A percentile compares a stretch with the other conserved stretches of the same genome.
Evolutionary conservation across 371 early-diverging fungal species (phyloP).

Genomic region (Rhizopus microsporus): DNA sequence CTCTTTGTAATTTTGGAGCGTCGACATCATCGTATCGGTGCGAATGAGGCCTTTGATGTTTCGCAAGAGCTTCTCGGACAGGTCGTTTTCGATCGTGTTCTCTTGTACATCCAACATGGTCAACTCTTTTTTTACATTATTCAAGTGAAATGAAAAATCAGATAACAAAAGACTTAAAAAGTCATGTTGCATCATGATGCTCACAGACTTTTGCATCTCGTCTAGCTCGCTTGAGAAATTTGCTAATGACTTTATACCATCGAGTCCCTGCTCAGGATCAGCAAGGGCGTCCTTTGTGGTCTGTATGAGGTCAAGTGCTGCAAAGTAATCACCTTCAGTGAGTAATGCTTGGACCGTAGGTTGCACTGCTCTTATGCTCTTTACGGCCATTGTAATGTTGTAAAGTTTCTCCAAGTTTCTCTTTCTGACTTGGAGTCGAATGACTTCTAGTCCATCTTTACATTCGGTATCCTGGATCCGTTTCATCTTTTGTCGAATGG

Average conservation of each 20-base stretch:
- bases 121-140: constrained; percentile 8
- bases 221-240: constrained; percentile 66
- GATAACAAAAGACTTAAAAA: constrained; percentile 61
- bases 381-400: constrained; percentile 65
- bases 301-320: constrained; percentile 83
- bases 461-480: constrained; percentile 67
- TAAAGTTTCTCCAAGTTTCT: constrained; percentile 70
- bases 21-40: constrained; percentile 63
- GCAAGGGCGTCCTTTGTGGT: constrained; percentile 64
- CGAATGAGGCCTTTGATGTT: constrained; percentile 75
- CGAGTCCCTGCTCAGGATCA: constrained; percentile 49
- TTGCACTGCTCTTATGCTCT: constrained; percentile 73
- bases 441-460: constrained; percentile 78
- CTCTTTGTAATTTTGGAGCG: constrained; percentile 76
- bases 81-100: constrained; percentile 44
- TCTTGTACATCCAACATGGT: constrained; percentile 6
- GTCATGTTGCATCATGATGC: constrained; percentile 74
- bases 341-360: constrained; percentile 82
- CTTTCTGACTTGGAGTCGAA: constrained; percentile 73
- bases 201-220: constrained; percentile 69
- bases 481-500: constrained; percentile 69
- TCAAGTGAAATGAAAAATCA: constrained; percentile 48
- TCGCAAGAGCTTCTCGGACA: constrained; percentile 64
- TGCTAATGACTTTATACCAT: constrained; percentile 60
- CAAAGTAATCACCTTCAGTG: constrained; percentile 78